Evolutionary conservation across 2,329 filamentous ascomycete genomes (phyloP), one percentile per base, ranked within the genome.

Genomic region (Trichoderma atrobrunneum): DNA sequence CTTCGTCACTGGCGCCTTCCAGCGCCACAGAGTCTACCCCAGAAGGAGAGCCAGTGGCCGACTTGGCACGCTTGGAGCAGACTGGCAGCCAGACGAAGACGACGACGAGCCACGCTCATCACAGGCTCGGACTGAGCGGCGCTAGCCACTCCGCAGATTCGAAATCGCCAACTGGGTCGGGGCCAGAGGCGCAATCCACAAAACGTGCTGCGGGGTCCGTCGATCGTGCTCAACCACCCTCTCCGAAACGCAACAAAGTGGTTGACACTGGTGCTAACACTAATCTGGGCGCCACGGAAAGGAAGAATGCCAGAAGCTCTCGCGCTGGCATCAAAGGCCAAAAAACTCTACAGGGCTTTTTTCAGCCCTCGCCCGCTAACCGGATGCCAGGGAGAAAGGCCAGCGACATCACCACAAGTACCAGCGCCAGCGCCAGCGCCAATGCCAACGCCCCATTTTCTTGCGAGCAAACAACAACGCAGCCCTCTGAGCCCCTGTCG

Each of bases 261-360:
- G 16, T 54, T 18, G 60, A 28, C 59, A 34, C 36, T 64, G 30
- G 43, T 39, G 36, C 48, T 28, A 43, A 28, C 59, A 21, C 57
- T 60, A 71, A 32, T 32, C 59, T 24, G 21, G 32, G 60, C 48
- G 43, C 18, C 18, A 26, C 10, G 34, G 43, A 61, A 32, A 66
- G 59, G 43, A 72, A 59, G 54, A 57, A 61, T 28, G 54, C n/a
- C 28, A 62, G 39, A 70, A 70, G 32, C 59, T 61, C 67, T 56
- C 30, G 59, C 7, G 24, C 57, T 30, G 43, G 5, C 30, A 14
- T 28, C 12, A 24, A 60, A 48, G 64, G 81, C 5, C 87, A 89
- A 76, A 85, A 82, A 72, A 94, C 89, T 39, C 83, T 97, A 14
- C 92, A 88, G 78, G 92, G 93, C 2, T 97, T 97, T 83, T 96